Percentiles rank a stretch among this genome's conserved stretches.
These are phyloP conservation scores for Stachybotrys chlorohalonatus DNA, from an alignment of 2,329 filamentous ascomycete species.

Conservation along the genomic window DNA sequence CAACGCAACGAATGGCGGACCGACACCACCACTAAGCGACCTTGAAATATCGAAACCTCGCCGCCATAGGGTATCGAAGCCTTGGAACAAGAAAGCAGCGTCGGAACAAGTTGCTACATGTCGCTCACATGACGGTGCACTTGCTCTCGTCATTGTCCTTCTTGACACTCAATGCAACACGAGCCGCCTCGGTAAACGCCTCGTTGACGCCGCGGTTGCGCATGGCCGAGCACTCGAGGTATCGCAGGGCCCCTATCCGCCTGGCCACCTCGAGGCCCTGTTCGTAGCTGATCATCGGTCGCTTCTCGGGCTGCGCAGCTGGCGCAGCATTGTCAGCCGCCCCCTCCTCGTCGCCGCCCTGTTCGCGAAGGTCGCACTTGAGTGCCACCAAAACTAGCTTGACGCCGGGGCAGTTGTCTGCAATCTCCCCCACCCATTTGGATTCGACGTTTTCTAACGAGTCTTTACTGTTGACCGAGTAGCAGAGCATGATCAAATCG, in stretches of 20 bases:
- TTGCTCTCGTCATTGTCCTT: slow-evolving; percentile 54
- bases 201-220: slow-evolving; percentile 97
- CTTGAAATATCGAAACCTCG: no score
- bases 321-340: slow-evolving; percentile 17
- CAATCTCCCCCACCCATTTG: slow-evolving; percentile 97
- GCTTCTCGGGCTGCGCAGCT: slow-evolving; percentile 44
- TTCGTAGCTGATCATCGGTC: slow-evolving; percentile 78
- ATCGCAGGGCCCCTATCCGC: slow-evolving; percentile 84
- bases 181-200: slow-evolving; percentile 93
- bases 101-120: not conserved
- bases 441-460: slow-evolving; percentile 97
- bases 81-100: not conserved
- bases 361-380: slow-evolving; percentile 91
- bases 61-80: not conserved
- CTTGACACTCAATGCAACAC: slow-evolving; percentile 74
- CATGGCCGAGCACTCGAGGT: slow-evolving; percentile 97
- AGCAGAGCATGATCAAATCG: slow-evolving; percentile 97
- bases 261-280: slow-evolving; percentile 85
- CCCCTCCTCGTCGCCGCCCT: slow-evolving; percentile 61
- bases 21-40: no score
- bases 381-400: slow-evolving; percentile 92
- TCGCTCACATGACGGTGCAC: slow-evolving; percentile 50
- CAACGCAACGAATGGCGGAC: no score
- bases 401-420: slow-evolving; percentile 92
- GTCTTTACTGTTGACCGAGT: slow-evolving; percentile 91